Conservation (phyloP, 2,329 filamentous ascomycete species). For the Scedosporium apiospermum region DNA sequence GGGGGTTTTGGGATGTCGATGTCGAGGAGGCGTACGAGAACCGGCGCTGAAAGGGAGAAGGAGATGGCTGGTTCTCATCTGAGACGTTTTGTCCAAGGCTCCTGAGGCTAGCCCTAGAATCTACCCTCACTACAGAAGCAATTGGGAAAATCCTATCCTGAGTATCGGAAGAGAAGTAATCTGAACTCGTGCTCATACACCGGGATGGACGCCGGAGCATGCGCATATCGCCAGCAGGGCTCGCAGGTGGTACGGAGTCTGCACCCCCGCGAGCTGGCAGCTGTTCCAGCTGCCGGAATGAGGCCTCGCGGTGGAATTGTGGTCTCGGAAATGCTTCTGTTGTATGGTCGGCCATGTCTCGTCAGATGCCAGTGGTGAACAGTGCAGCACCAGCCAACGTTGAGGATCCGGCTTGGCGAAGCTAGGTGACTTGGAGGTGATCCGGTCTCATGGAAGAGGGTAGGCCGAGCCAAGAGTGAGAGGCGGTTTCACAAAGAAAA, state of each 20-base stretch:
- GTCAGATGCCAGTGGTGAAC: background rate
- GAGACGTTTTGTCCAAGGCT: background rate
- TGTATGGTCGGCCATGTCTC: background rate
- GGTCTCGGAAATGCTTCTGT: background rate
- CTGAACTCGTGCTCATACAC: background rate
- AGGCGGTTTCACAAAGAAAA: background rate
- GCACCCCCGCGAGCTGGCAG: background rate
- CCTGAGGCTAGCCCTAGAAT: background rate
- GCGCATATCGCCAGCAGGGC: background rate
- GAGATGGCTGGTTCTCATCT: background rate
- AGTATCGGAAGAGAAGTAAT: background rate
- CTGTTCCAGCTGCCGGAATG: background rate
- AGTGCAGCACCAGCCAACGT: background rate
- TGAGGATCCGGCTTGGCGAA: background rate
- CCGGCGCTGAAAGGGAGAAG: background rate
- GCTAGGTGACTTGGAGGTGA: background rate
- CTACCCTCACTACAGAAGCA: slow-evolving; percentile 3
- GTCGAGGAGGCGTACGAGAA: background rate
- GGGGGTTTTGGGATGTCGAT: background rate
- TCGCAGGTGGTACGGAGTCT: background rate
- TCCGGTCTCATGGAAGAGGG: too few relatives aligned
- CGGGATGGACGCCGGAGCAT: background rate
- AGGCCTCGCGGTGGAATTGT: background rate
- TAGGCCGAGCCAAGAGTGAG: background rate
- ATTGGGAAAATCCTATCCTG: slow-evolving; percentile 1